Evolutionary conservation across 805 yeast species (phyloP), one percentile per base, ranked within the genome.

Genomic region (Zygosaccharomyces lentus): DNA sequence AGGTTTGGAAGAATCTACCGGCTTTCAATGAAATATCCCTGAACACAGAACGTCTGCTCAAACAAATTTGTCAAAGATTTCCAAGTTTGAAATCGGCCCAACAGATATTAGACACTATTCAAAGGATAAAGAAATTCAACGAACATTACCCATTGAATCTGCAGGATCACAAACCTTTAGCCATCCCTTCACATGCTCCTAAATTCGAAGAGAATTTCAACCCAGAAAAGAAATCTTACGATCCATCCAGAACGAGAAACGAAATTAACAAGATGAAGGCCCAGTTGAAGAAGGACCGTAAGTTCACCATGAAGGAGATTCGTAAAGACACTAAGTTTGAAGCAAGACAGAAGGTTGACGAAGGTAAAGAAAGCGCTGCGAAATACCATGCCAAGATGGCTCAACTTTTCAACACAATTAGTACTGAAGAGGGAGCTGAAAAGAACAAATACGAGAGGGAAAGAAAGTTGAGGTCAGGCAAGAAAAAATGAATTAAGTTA

Each of bases 151-250:
- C 97, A 47, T 75, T 93, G 57, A 71, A 80, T 12, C 74, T 93
- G 51, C 99, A 93, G 69, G 70, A 78, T 6, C 97, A 90, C 70
- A 80, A 78, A 59, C 88, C 95, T 19, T 62, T 93, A 46, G 85
- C 96, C 2, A 85, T 93, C 59, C 82, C 89, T 34, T 77, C 96
- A 2, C 77, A 77, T 58, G 84, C 89, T 30, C 99, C 99, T 53
- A 82, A 86, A 68, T 93, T 84, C 64, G 97, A 91, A 69, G 98
- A 88, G 60, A 88, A 89, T 73, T 93, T 83, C 78, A 91, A 90
- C 70, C 96, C 96, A 46, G 96, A 88, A 62, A 87, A 82, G 78
- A 90, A 87, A 70, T 86, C 95, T 7, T 85, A 88, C 65, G 96
- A 91, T 65, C 77, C 84, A 43, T 85, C 90, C 64, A 75, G 81